These are phyloP conservation scores for Colletotrichum sublineola DNA, from an alignment of 2,329 filamentous ascomycete genomes.

Conservation along the genomic window DNA sequence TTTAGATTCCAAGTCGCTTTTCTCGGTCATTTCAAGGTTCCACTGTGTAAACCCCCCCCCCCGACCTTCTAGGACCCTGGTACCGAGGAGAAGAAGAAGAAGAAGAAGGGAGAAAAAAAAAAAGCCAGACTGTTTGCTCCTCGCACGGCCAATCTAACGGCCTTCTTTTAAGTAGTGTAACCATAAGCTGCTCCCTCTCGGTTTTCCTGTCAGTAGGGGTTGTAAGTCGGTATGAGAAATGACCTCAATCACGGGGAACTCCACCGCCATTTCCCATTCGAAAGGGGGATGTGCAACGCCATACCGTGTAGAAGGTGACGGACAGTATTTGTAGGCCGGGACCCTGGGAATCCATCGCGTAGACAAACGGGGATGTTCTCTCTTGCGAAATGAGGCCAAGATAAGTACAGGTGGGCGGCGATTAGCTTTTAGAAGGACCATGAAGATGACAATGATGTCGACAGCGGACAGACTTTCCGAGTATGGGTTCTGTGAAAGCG, in stretches of 20 bases:
- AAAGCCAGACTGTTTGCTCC: slow-evolving; percentile 18
- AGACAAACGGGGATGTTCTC: slow-evolving; percentile 18
- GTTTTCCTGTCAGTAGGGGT: slow-evolving; percentile 25
- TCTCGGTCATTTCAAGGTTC: slow-evolving; percentile 36
- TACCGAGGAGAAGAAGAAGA: not conserved
- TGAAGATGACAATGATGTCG: slow-evolving; percentile 24
- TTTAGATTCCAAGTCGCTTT: slow-evolving; percentile 29
- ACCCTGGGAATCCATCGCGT: slow-evolving; percentile 1
- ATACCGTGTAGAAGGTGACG: not conserved
- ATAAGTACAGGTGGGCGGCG: slow-evolving; percentile 24
- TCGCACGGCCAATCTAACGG: slow-evolving; percentile 19
- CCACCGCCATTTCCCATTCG: slow-evolving; percentile 39
- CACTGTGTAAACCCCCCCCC: slow-evolving; percentile 19
- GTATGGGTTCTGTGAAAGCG: slow-evolving; percentile 6
- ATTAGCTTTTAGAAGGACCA: slow-evolving; percentile 13
- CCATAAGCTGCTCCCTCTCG: slow-evolving; percentile 14
- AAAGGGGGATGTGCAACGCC: slow-evolving; percentile 11
- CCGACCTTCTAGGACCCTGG: slow-evolving; percentile 3
- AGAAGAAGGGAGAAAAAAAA: not conserved
- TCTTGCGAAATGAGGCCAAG: slow-evolving; percentile 33
- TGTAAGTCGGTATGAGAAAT: slow-evolving; percentile 35
- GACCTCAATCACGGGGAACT: slow-evolving; percentile 31
- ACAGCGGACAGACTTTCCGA: slow-evolving; percentile 8
- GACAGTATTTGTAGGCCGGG: slow-evolving; percentile 3
- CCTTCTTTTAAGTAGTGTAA: slow-evolving; percentile 12